Evolutionary conservation across 2,329 filamentous ascomycete genomes (phyloP), one percentile per base, ranked within the genome.

Genomic region (Stachybotrys echinatus): DNA sequence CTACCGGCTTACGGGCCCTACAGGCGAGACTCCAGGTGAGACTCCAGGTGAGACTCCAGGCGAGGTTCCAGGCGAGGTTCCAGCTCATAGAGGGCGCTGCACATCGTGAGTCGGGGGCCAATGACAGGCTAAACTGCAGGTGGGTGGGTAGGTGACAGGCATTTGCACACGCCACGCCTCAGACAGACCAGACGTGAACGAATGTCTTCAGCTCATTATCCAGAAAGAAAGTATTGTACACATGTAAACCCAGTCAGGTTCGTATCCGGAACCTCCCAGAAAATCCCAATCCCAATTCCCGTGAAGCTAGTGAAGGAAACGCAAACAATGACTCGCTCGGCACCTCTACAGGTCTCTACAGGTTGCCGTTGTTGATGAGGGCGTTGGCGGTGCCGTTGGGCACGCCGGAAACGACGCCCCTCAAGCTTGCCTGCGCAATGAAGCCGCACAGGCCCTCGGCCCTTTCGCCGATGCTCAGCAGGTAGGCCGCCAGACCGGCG

Each of bases 331-430:
- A 37, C 18, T 42, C n/a, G 39, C 39, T 21, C 10, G 27, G 27
- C 27, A 20, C 23, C 19, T 37, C 18, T 46, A 46, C 19, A 34
- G 23, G 23, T 46, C 19, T 37, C 18, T 46, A 46, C 19, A 34
- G 23, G 23, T 46, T 37, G 44, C 76, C 76, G 67, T 84, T 83
- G 68, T 79, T 82, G 51, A 75, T 77, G 48, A 84, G 69, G 50
- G 69, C 59, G 70, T 83, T 83, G 58, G 62, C 57, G 48, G 75
- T 80, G 54, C 71, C 67, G 52, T 58, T 65, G 47, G 68, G 70
- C 2, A 77, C 53, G 53, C 61, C 63, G 39, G 64, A 64, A 49
- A 77, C 65, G 55, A 70, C 67, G 50, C 67, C 67, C 53, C 66
- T 69, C 51, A 67, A 67, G 37, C 70, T 65, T 27, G 75, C 67